Evolutionary conservation across 2,329 filamentous ascomycete species (phyloP), one percentile per base, ranked within the genome.

Genomic region (Niveomyces coronatus): DNA sequence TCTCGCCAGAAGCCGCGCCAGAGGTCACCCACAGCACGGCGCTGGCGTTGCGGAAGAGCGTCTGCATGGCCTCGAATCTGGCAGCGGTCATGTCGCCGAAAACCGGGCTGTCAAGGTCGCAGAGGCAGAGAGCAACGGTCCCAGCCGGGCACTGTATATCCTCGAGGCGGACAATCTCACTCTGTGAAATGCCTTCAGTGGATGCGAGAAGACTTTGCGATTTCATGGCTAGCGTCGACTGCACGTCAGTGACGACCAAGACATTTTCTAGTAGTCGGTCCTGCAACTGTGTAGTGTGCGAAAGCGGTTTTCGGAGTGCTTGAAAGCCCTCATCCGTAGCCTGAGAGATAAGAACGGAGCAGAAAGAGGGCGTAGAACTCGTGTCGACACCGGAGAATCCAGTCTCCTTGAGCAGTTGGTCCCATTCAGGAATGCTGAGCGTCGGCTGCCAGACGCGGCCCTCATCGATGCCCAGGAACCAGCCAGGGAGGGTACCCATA

Each of bases 401-500:
- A 10, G 30, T 38, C 11, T 18, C 14, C 7, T 17, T n/a, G 9
- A 40, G 38, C 1, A 30, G 9, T 6, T 18, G 19, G 16, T 40
- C n/a, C 38, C 32, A 40, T 15, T 38, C 19, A 4, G 18, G 13
- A 15, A 28, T 18, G 7, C 19, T 29, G 14, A 43, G 23, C 9
- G 14, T 42, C 6, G 29, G 29, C 9, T 18, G 19, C 13, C 43
- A 40, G 15, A 23, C 19, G 44, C 50, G 43, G 5, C 45, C 50
- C 6, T 55, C 53, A 2, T 49, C 41, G 1, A 33, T 24, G 11
- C 50, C 51, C 4, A 50, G 33, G 49, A 51, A 56, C 53, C 55
- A 58, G 11, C 52, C 55, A 1, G 47, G 40, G 3, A 61, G 38
- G 8, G 40, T 37, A n/a, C 51, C 51, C 20, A 56, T 48, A 11